Base-by-base conservation (phyloP, 345 rosid species). In the Barbarea vulgaris region DNA sequence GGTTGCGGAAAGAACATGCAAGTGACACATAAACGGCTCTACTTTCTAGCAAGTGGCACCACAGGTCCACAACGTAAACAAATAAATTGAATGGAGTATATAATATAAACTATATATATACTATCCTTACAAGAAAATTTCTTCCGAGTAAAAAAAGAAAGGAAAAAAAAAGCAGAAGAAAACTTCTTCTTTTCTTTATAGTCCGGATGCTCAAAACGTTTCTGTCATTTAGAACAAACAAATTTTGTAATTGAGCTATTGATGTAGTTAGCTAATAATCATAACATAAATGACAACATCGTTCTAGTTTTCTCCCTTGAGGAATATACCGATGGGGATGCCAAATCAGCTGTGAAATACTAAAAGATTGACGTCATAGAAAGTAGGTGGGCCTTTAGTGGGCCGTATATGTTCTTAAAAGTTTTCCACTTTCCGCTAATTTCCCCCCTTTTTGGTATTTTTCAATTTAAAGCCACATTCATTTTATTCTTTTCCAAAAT, bases 1-100 rank as follows among this genome's bases (percentile, higher is more conserved):
- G 2, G 55, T 75, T 39, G 69, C 41, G 55, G 68, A 58, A 67
- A 67, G 79, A 60, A 51, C 69, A 59, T 67, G 74, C 79, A 67
- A 75, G 42, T 58, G 67, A 48, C 67, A 60, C 55, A 51, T 60
- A 39, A 51, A 59, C 34, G 44, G 46, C 44, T 75, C 46, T 58
- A 15, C 46, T 67, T 41, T 67, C 47, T 59, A 59, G 27, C 67
- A 66, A 67, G 53, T 67, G 42, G 78, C 27, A 58, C 67, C 50
- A 57, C 61, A 19, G 78, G 18, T 48, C 67, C 50, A 57, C 61
- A 19, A n/a, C 27, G 48, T 61, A 59, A n/a, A 36, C 25, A 59
- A 30, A 9, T 17, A n/a, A 13, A 41, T 13, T 13, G 4, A 37
- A 37, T 13, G 46, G 41, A 9, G 3, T 36, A 12, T 39, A 37